Base-by-base conservation (phyloP, 805 yeast species). In the Saccharomycopsis amapae region DNA sequence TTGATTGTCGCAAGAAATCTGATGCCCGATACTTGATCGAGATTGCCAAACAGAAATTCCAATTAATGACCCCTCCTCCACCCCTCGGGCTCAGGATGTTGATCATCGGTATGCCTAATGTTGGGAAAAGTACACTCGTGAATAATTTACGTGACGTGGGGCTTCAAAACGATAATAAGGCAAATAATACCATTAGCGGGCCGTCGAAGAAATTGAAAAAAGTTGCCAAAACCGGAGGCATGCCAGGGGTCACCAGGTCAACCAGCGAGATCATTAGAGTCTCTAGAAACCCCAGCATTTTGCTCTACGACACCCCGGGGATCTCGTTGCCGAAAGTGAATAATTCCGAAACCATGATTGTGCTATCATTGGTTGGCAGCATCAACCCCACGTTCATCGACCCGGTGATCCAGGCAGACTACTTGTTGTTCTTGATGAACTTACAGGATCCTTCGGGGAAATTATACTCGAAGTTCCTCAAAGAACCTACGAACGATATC, bases 41-140 rank as follows among this genome's bases (percentile, higher is more conserved):
- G 7, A 55, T 68, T 10, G 65, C 85, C 3, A 68, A 67, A 31
- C 68, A 71, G 43, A 64, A 65, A 43, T 72, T 74, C 55, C 51
- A 61, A 23, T 51, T 59, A 3, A 66, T 78, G 71, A 62, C 60
- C 17, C 86, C 90, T 0, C 76, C 80, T 1, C 94, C 96, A 0
- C 96, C 97, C 0, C 62, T 88, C 49, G 97, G 97, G 0, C 66
- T 84, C 40, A 64, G 88, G 19, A 62, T 85, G 47, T 68, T 89
- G 68, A 76, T 90, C 38, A 79, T 82, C 5, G 98, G 98, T 0
- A 85, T 93, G 93, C 98, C 98, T 1, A 93, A 93, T 60, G 95
- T 88, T n/a, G 98, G 98, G 0, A 93, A 93, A 62, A 84, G 95
- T 10, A 83, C 96, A 0, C 60, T 93, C 40, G 81, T 89, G 23